phyloP scores from a whole-genome alignment of 441 rosid species.

The Omphalea diandra region DNA sequence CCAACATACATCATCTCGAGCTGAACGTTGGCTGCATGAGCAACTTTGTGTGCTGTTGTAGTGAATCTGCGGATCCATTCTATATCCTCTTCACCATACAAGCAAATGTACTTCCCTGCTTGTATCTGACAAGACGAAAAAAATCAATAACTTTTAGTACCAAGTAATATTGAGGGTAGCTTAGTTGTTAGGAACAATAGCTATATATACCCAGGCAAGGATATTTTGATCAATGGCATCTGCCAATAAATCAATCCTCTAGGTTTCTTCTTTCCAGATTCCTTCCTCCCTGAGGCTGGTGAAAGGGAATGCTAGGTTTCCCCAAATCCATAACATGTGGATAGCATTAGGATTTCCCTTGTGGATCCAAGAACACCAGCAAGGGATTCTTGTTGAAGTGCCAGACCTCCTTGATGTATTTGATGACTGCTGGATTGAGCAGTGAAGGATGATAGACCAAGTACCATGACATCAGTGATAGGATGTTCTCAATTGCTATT shows the following conservation, averaged over 20 bases:
- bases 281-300: conserved; percentile 52
- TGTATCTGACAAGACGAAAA: conserved; percentile 40
- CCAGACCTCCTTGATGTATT: conserved; percentile 66
- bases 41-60: conserved; percentile 33
- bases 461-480: conserved; percentile 70
- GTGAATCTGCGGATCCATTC: conserved; percentile 74
- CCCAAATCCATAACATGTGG: conserved; percentile 89
- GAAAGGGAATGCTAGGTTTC: conserved; percentile 75
- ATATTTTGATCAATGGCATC: conserved; percentile 46
- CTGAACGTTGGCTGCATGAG: conserved; percentile 41
- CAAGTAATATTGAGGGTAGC: background rate
- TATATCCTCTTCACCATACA: conserved; percentile 80
- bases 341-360: conserved; percentile 81
- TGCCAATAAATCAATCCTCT: conserved; percentile 59
- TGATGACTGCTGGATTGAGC: conserved; percentile 53
- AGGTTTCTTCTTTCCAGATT: conserved; percentile 67
- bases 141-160: background rate
- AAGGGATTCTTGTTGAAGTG: conserved; percentile 70
- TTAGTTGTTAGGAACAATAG: conserved; percentile 35
- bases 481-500: conserved; percentile 47
- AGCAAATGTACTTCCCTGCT: conserved; percentile 58
- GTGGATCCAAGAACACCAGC: conserved; percentile 75
- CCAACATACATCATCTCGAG: conserved; percentile 76
- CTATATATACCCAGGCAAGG: conserved; percentile 73
- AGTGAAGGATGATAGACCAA: conserved; percentile 55